Percentiles rank a stretch among this genome's conserved stretches.
phyloP scores from a whole-genome alignment of 169 alveolate genomes.

The Nephromyces sp. region DNA sequence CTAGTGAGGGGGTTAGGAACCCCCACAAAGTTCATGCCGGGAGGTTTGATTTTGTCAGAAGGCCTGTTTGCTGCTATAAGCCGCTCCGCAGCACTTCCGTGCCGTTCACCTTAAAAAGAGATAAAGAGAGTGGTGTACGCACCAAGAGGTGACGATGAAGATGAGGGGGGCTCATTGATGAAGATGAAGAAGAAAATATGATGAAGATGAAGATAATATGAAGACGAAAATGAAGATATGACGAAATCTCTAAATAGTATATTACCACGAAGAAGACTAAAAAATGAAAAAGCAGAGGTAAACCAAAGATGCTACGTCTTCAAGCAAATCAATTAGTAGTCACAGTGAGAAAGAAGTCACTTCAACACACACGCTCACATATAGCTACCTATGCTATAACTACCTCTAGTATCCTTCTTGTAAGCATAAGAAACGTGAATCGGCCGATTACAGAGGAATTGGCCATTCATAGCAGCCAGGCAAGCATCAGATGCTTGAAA shows the following conservation, averaged over 20 bases:
- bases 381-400: background rate
- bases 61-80: slow-evolving; percentile 72
- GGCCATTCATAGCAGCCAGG: slow-evolving; percentile 89
- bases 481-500: slow-evolving; percentile 98
- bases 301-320: background rate
- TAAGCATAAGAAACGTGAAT: slow-evolving; percentile 94
- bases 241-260: background rate
- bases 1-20: too few species aligned
- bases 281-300: background rate
- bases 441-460: slow-evolving; percentile 87
- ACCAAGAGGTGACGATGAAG: background rate
- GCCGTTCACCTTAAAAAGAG: slow-evolving; percentile 64
- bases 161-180: background rate
- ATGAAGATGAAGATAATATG: background rate
- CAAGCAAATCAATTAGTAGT: background rate
- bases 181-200: background rate
- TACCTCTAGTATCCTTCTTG: slow-evolving; percentile 86
- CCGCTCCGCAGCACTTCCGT: slow-evolving; percentile 80
- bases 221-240: background rate
- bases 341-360: background rate
- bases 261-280: background rate
- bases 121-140: background rate
- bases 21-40: too few species aligned
- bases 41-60: too few species aligned
- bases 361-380: background rate